Percentiles rank a stretch among this genome's conserved stretches.
Evolutionary conservation across 139 green algal genomes (phyloP).

Genomic region (Pedinophyceae sp.): DNA sequence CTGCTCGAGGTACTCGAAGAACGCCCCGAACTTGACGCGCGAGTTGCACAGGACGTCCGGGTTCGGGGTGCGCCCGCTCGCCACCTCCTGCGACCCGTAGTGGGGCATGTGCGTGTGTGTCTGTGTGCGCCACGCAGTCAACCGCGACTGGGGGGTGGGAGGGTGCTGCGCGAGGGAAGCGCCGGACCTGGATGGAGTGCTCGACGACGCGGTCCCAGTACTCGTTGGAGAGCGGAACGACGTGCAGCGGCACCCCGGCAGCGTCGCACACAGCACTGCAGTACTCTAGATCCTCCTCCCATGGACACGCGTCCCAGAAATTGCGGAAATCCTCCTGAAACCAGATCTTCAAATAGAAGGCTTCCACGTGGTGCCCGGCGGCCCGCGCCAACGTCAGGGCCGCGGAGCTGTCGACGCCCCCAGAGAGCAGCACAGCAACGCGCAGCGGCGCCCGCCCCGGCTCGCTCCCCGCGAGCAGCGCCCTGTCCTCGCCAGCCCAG

Average conservation of each 20-base stretch:
- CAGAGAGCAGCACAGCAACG: constrained; percentile 76
- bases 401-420: constrained; percentile 90
- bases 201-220: constrained; percentile 88
- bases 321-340: constrained; percentile 92
- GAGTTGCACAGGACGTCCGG: constrained; percentile 97
- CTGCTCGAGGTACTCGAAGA: constrained; percentile 58
- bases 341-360: constrained; percentile 87
- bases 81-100: too few relatives aligned
- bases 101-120: too few relatives aligned
- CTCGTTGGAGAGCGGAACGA: constrained; percentile 59
- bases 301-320: constrained; percentile 85
- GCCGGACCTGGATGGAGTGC: constrained; percentile 54
- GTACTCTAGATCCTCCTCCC: constrained; percentile 90
- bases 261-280: constrained; percentile 32
- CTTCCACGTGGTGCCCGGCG: constrained; percentile 60
- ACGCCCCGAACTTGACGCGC: constrained; percentile 80
- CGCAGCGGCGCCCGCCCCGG: constrained; percentile 13
- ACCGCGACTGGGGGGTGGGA: too few relatives aligned
- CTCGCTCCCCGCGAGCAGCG: constrained; percentile 3
- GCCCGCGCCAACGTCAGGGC: constrained; percentile 62
- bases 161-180: too few relatives aligned
- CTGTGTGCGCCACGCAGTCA: too few relatives aligned
- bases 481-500: background rate
- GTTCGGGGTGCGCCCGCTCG: constrained; percentile 82
- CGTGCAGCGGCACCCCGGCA: constrained; percentile 47